Conservation (phyloP, 495 filamentous ascomycete species). For the Tuber umbilicatum region DNA sequence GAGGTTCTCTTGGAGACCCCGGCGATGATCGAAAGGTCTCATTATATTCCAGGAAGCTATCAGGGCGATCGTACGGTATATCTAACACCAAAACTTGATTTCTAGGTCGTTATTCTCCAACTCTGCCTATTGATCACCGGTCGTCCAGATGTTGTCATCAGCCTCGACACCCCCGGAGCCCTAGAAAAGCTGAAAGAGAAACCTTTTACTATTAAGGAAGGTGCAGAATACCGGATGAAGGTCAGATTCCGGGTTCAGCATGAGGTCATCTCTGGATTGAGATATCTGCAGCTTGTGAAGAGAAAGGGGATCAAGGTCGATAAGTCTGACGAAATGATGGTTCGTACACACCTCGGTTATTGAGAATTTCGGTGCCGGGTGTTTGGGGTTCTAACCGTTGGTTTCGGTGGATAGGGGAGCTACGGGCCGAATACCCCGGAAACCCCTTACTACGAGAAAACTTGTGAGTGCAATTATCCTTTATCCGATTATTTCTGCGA, state of each 20-base stretch:
- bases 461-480: constrained; percentile 58
- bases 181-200: constrained; percentile 68
- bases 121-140: constrained; percentile 76
- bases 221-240: constrained; percentile 83
- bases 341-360: constrained; percentile 46
- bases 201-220: constrained; percentile 97
- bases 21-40: constrained; percentile 34
- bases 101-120: constrained; percentile 69
- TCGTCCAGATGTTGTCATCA: constrained; percentile 75
- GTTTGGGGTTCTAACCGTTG: constrained; percentile 15
- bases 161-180: constrained; percentile 60
- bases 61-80: neutral
- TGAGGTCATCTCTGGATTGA: constrained; percentile 85
- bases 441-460: constrained; percentile 77
- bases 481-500: neutral
- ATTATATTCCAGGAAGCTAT: neutral
- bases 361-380: constrained; percentile 33
- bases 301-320: constrained; percentile 72
- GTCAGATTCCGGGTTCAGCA: constrained; percentile 90
- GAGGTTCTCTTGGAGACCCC: constrained; percentile 51
- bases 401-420: constrained; percentile 54
- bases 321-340: constrained; percentile 96
- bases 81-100: constrained; percentile 10
- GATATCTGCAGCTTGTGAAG: constrained; percentile 91
- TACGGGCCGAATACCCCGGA: constrained; percentile 83